These are phyloP conservation scores for Aegilops speltoides DNA, from an alignment of 176 grass and related monocot genomes.

Conservation along the genomic window DNA sequence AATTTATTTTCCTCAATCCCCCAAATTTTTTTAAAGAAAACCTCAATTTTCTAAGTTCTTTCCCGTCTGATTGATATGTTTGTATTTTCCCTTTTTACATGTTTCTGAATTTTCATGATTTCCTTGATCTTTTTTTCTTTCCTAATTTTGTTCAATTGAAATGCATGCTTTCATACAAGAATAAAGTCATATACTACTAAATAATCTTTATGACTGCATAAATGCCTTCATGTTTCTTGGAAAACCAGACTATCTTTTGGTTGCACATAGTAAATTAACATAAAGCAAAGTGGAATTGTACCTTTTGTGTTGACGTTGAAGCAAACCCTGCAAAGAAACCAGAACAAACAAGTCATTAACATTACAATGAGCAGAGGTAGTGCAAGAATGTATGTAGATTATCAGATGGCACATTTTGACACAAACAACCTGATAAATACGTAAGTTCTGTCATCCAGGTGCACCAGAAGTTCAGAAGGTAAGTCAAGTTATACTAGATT, in stretches of 20 bases:
- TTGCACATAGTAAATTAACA: conserved; percentile 20
- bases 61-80: not conserved
- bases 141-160: not conserved
- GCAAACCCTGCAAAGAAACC: conserved; percentile 51
- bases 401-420: conserved; percentile 11
- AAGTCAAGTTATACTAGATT: conserved; percentile 16
- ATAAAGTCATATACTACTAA: not conserved
- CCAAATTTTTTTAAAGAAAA: not conserved
- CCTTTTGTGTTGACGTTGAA: conserved; percentile 53
- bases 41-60: not conserved
- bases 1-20: not conserved
- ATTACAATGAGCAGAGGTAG: conserved; percentile 32
- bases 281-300: conserved; percentile 37
- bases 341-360: conserved; percentile 38
- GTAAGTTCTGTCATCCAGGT: conserved; percentile 17
- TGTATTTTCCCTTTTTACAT: not conserved
- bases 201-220: not conserved
- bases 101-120: not conserved
- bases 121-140: not conserved
- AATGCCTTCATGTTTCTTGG: conserved; percentile 12
- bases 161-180: not conserved
- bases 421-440: conserved; percentile 16
- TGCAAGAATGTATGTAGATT: not conserved
- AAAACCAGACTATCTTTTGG: not conserved
- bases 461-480: conserved; percentile 1